Base-by-base conservation (phyloP, 1,284 basidiomycete genomes). In the Moesziomyces sp. region DNA sequence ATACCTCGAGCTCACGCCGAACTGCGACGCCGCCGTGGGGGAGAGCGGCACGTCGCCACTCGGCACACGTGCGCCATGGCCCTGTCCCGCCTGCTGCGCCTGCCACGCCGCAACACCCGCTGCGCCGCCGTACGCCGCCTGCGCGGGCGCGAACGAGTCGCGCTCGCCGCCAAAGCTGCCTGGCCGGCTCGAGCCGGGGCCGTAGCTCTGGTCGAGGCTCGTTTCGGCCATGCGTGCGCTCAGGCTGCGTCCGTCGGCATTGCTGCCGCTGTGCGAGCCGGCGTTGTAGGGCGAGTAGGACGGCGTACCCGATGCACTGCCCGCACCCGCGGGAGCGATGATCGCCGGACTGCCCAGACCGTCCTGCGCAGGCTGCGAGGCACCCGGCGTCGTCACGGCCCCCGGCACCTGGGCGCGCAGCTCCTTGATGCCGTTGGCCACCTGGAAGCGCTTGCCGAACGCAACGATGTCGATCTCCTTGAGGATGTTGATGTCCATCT, bases 381-480 rank as follows among this genome's bases (percentile, higher is more conserved):
- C 9, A 18, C 58, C 55, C 7, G 62, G 55, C 42, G 58, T 55
- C 23, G 60, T 42, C 13, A 45, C 56, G 3, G 57, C 61, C 30
- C 64, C 74, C 6, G 63, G 50, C n/a, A 73, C 43, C 48, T 57
- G 54, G 5, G 64, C 60, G 18, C 90, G 43, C 85, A 99, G 89
- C 74, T 99, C 96, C 23, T 89, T 86, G 82, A 99, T 97, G n/a
- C 93, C 94, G 78, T 96, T 94, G 35, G 92, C 91, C 58, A 99
- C 94, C 54, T 94, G 90, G 83, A 93, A 89, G 18, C 96, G 92
- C 84, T 97, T 96, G 23, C 96, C 97, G 78, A 97, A 97, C 2
- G 94, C 93, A 69, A 89, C 86, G 71, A 99, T 93, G 49, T 96
- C 97, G 65, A 99, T 92, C 86, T 99, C 97, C 86, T 98, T 98